Base-by-base conservation (phyloP, 495 filamentous ascomycete genomes). In the Gamarada debralockiae region DNA sequence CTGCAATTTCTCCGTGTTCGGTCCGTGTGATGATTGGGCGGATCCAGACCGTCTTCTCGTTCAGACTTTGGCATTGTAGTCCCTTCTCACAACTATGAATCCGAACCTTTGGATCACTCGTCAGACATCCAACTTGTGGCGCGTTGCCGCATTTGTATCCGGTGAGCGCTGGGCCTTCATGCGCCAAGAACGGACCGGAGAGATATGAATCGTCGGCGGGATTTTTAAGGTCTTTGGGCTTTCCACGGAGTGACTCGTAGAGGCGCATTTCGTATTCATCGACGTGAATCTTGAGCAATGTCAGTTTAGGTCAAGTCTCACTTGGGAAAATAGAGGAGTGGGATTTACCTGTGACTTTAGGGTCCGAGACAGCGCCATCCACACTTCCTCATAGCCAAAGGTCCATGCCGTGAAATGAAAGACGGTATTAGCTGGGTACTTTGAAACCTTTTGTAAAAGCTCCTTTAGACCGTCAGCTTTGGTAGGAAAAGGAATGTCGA, bases 361-460 rank as follows among this genome's bases (percentile, higher is more conserved):
- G 9, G 80, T 77, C 12, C 82, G 78, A 1, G 89, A 83, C 12
- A 97, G 69, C 3, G 90, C 86, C 50, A 89, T 73, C 91, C 91
- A 97, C 0, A 96, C 90, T 50, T 96, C 88, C 65, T 96, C 90
- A 44, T 90, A 89, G 45, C 92, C 92, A 65, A 93, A 95, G 1
- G 92, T 97, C 92, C 92, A 97, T 2, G 91, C 80, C 43, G 89
- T 77, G 43, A 97, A 79, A 66, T 95, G 87, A 60, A 97, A 96
- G 4, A 83, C 68, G 0, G 89, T 95, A 20, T 92, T 80, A 9
- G 71, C 50, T 0, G 91, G 87, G 66, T 93, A 96, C 10, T 70
- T 59, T 0, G 70, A 61, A 0, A 95, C 73, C 61, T 90, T 87
- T 23, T 74, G 63, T 2, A 96, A 61, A 2, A 97, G 76, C 62